phyloP scores from a whole-genome alignment of 1,284 basidiomycete species.

The Heterobasidion parviporum region DNA sequence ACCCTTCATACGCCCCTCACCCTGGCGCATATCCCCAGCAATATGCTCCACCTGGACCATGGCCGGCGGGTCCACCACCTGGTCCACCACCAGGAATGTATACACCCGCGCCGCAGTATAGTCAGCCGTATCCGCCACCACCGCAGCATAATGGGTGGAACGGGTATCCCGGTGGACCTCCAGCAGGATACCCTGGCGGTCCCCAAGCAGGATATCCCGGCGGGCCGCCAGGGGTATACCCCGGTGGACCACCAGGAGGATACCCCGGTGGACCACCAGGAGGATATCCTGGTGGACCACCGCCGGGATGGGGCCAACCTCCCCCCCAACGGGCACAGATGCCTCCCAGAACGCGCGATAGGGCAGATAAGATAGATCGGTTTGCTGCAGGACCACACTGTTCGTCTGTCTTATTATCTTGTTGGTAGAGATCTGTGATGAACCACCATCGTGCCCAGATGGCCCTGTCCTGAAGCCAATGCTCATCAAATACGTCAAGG shows the following conservation, averaged over 20 bases:
- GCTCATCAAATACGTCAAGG: constrained; percentile 39
- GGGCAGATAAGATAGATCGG: constrained; percentile 9
- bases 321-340: constrained; percentile 7
- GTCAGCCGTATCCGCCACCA: constrained; percentile 1
- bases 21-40: neutral
- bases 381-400: constrained; percentile 12
- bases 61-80: constrained; percentile 1
- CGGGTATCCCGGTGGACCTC: constrained; percentile 1
- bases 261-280: neutral
- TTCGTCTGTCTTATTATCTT: constrained; percentile 5
- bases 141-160: neutral
- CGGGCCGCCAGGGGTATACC: neutral
- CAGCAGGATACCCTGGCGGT: constrained; percentile 2
- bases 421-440: neutral
- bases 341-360: constrained; percentile 10
- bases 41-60: neutral
- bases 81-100: constrained; percentile 8
- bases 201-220: neutral
- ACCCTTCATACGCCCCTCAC: neutral
- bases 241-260: neutral
- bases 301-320: constrained; percentile 3
- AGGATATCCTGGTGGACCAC: neutral
- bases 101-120: neutral
- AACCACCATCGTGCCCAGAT: constrained; percentile 30
- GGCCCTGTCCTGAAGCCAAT: constrained; percentile 65